Base-by-base conservation (phyloP, 305 asterid species). In the Fraxinus latifolia region DNA sequence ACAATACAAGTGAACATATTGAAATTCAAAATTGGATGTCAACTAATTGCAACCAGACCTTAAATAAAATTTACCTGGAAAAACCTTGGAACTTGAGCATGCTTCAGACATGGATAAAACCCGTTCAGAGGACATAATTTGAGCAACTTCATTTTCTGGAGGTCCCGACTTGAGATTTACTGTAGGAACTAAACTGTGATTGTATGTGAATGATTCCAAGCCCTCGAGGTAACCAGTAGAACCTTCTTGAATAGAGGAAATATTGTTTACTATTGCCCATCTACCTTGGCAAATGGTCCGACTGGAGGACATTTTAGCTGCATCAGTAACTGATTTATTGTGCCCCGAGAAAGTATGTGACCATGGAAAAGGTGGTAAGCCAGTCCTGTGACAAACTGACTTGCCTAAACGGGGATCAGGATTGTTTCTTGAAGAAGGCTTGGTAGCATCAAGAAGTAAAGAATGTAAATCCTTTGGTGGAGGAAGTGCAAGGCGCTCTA, bases 301-400 rank as follows among this genome's bases (percentile, higher is more conserved):
- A 85, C 81, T 87, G 77, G 90, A 78, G 81, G 98, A 83, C 80
- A 87, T 78, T 82, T 92, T 96, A 39, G 84, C 86, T 32, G 98
- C 87, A 85, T 96, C 99, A 44, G 92, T 82, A 81, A 89, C 91
- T 81, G 89, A 86, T 90, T 90, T 91, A 77, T 74, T 88, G 83
- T 93, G 87, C 76, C 94, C 97, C 34, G 93, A 87, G 77, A 89
- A 89, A 71, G 92, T 83, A 80, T 91, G 90, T n/a, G 99, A 96
- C 98, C 98, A 96, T 67, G 97, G 87, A 84, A 96, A 96, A 85
- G 98, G 95, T 29, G 97, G 97, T 89, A 95, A 85, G 74, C 99
- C 98, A 87, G 85, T 85, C 86, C 94, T 87, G 70, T 91, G 88
- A 80, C 89, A 77, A 67, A 81, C 83, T 39, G 88, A 65, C 89